Percentiles rank a stretch among this genome's conserved stretches.
Conservation (phyloP, 805 yeast species). For the Hanseniaspora lachancei region DNA sequence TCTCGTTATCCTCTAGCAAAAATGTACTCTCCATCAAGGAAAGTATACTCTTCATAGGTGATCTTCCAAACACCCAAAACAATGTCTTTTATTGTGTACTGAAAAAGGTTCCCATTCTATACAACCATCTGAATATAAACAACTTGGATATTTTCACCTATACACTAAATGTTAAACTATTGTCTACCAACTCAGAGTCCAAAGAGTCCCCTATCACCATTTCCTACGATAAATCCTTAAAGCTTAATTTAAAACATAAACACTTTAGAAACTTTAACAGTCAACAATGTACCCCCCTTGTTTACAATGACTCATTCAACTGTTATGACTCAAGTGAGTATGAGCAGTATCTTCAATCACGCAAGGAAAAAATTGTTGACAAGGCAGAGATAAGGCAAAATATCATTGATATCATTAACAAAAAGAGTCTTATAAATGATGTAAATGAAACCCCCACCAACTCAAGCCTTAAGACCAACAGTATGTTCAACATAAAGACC, state of each 20-base stretch:
- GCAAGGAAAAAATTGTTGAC: not conserved
- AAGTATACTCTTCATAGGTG: not conserved
- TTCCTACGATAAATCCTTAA: not conserved
- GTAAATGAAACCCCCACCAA: not conserved
- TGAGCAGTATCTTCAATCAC: not conserved
- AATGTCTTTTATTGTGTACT: not conserved
- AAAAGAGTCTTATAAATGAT: too few relatives aligned
- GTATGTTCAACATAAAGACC: not conserved
- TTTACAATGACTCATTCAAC: not conserved
- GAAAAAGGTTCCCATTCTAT: not conserved
- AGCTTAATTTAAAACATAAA: not conserved
- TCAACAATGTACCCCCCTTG: not conserved
- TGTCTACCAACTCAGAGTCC: not conserved
- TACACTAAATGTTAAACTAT: slow-evolving; percentile 1
- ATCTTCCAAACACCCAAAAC: not conserved
- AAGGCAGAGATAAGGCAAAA: not conserved
- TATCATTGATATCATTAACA: not conserved
- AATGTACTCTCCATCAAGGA: not conserved
- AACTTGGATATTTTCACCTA: not conserved
- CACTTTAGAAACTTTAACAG: not conserved
- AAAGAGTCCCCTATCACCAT: not conserved
- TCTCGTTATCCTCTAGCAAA: not conserved
- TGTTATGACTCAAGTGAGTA: not conserved
- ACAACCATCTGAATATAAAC: not conserved
- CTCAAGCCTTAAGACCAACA: not conserved